Base-by-base conservation (phyloP, 768 basidiomycete genomes). In the Aureoboletus auriporus region DNA sequence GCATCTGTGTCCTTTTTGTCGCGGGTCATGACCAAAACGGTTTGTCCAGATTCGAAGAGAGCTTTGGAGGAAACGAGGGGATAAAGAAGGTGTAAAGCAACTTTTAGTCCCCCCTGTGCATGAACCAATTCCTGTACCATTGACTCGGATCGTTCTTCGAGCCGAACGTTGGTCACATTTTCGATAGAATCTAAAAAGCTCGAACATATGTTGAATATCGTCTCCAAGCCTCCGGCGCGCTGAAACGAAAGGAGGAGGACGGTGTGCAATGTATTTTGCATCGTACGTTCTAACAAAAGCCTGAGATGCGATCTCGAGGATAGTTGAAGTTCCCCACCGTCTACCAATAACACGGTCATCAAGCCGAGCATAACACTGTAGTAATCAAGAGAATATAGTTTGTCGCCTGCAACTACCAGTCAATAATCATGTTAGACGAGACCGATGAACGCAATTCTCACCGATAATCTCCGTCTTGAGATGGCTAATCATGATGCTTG, bases 41-140 rank as follows among this genome's bases (percentile, higher is more conserved):
- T 94, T 68, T 98, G 94, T 3, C 82, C 77, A 7, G 91, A 89
- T 49, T 97, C 93, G 46, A 93, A 77, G 23, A 95, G 72, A 11
- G 88, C 78, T 57, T 89, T 89, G 26, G 89, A 79, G 2, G 87
- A 84, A 23, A 92, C 75, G 38, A 98, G 72, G 10, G 86, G 80
- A 49, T 80, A 75, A 36, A 97, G 70, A 37, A 95, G 73, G 54
- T 87, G 82, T 33, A 95, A 72, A 0, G 84, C 83, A 37, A 92
- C 82, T 66, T 92, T 93, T 43, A 94, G 66, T 7, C 86, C 90
- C 38, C 84, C 80, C 46, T 85, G 89, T 2, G 89, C 89, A 59
- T 89, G 84, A 5, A 81, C 71, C 37, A 92, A 74, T 50, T 85
- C 83, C 51, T 83, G 81, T 47, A 80, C 76, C 50, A 79, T 75